Base-by-base conservation (phyloP, 176 grass and related monocot species). In the Coix lacrymajobi region DNA sequence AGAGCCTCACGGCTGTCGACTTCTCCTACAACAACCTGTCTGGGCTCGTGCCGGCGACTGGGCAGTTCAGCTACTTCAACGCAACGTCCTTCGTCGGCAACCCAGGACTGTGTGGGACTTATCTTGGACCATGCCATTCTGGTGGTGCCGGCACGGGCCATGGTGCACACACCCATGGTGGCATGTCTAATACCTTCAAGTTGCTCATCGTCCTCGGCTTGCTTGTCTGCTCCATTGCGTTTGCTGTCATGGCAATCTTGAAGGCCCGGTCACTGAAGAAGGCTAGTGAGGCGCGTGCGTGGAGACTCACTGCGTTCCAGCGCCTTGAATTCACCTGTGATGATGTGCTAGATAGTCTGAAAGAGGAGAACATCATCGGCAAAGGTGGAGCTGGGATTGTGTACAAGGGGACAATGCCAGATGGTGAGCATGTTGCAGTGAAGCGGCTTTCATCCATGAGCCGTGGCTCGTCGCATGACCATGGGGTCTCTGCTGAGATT, bases 21-120 rank as follows among this genome's bases (percentile, higher is more conserved):
- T 98, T 98, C 89, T 98, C 95, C 43, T 98, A 95, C 80, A 98
- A 98, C 90, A 91, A 98, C 79, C 91, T 98, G 56, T 93, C 92
- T 2, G 95, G 95, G 40, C 81, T 90, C 20, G 95, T 98, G 57
- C 95, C 95, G 6, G 87, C 82, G 1, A 96, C 96, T 0, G 96
- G 96, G 34, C 96, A 96, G 87, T 99, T 96, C 80, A 96, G 96
- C 80, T 99, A 99, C 79, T 99, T 99, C 91, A 99, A 99, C 36
- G 88, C 91, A 25, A 96, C 91, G 1, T 99, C 96, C 24, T 99
- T 99, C n/a, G 41, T 89, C 4, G 96, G 93, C 57, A 99, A 99
- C 73, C 83, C 87, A 1, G 79, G 87, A 0, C 84, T 99, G 66
- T 99, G 93, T 6, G 93, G 96, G 0, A 85, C 91, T 3, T 96